Evolutionary conservation across 2,329 filamentous ascomycete genomes (phyloP).

Genomic region (Aspergillus uvarum): DNA sequence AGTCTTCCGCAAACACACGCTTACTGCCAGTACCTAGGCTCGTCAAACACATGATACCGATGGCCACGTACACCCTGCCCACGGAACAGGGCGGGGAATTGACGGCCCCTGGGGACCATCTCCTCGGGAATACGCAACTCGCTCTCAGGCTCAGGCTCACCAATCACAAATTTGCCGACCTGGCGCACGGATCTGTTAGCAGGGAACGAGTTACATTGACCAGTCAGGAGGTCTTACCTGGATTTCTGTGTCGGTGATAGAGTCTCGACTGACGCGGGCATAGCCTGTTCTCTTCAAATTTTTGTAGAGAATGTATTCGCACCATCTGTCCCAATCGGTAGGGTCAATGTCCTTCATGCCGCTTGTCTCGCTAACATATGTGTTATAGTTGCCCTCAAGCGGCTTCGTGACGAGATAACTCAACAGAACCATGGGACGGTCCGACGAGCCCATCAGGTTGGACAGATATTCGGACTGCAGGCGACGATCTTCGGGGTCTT

Average conservation of each 20-base stretch:
- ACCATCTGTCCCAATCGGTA: slow-evolving; percentile 95
- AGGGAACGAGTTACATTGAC: background rate
- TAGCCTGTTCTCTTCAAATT: slow-evolving; percentile 81
- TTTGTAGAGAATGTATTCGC: slow-evolving; percentile 98
- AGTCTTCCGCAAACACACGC: background rate
- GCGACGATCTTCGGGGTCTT: slow-evolving; percentile 87
- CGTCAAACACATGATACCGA: slow-evolving; percentile 90
- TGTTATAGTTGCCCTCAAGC: slow-evolving; percentile 92
- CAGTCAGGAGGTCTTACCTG: slow-evolving; percentile 58
- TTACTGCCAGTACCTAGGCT: slow-evolving; percentile 69
- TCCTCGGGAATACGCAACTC: slow-evolving; percentile 68
- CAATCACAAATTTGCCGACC: slow-evolving; percentile 89
- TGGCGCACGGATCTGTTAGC: slow-evolving; percentile 31
- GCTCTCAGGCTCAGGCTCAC: slow-evolving; percentile 62
- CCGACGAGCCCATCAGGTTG: slow-evolving; percentile 79
- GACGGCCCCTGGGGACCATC: slow-evolving; percentile 71
- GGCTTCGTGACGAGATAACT: slow-evolving; percentile 92
- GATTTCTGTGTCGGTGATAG: slow-evolving; percentile 95
- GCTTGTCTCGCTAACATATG: slow-evolving; percentile 79
- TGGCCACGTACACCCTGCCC: slow-evolving; percentile 87
- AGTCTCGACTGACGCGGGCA: slow-evolving; percentile 80
- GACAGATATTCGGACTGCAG: slow-evolving; percentile 84
- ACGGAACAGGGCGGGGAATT: slow-evolving; percentile 82
- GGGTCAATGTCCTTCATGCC: slow-evolving; percentile 96
- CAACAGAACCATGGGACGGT: slow-evolving; percentile 79